Evolutionary conservation across 2,329 filamentous ascomycete species (phyloP).

Genomic region (Xylariomycetidae sp.): DNA sequence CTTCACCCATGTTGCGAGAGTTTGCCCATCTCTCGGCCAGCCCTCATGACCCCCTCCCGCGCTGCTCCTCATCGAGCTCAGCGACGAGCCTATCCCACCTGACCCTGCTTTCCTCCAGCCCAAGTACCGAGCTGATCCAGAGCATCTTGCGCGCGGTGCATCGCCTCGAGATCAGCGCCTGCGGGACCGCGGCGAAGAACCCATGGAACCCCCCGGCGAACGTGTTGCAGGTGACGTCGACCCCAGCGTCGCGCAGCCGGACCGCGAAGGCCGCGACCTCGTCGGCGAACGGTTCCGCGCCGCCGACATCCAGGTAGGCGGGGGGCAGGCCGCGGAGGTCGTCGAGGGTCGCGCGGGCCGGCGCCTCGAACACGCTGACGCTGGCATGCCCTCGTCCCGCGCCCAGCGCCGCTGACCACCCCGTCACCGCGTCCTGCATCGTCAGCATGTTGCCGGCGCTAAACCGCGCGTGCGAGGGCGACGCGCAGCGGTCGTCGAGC

Average conservation of each 20-base stretch:
- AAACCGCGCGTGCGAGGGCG: constrained; percentile 8
- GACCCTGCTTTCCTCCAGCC: background rate
- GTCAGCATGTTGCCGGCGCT: constrained; percentile 14
- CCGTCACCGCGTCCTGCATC: constrained; percentile 7
- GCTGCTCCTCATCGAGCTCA: too few relatives aligned
- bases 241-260: constrained; percentile 6
- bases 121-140: constrained; percentile 9
- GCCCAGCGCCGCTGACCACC: constrained; percentile 11
- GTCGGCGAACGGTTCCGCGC: constrained; percentile 12
- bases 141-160: constrained; percentile 10
- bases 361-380: constrained; percentile 12
- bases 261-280: constrained; percentile 6
- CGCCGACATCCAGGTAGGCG: constrained; percentile 12
- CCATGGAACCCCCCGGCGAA: constrained; percentile 13
- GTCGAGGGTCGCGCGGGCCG: constrained; percentile 7
- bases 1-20: too few relatives aligned
- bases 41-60: too few relatives aligned
- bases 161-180: constrained; percentile 8
- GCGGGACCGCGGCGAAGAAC: constrained; percentile 11
- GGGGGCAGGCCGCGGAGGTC: constrained; percentile 10
- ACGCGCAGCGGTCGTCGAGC: constrained; percentile 12
- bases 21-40: too few relatives aligned
- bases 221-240: constrained; percentile 6
- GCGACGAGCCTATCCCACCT: too few relatives aligned
- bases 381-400: constrained; percentile 3